Evolutionary conservation across 345 rosid genomes (phyloP), one percentile per base, ranked within the genome.

Genomic region (Linum trigynum): DNA sequence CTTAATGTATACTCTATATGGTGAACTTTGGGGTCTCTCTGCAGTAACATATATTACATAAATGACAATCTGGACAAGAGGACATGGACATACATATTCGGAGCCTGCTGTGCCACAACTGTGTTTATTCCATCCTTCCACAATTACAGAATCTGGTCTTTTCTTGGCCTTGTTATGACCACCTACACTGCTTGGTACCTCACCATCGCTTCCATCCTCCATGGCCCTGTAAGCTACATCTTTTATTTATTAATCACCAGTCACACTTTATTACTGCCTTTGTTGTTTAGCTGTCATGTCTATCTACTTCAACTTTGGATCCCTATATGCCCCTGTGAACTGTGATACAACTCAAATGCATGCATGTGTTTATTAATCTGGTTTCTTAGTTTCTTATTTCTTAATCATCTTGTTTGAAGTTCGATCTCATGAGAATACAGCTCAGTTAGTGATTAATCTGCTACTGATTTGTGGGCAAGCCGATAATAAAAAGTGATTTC

Each of bases 131-230:
- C 99, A 45, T 94, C 99, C 5, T 94, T 94, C 79, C 99, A 90
- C 78, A 94, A 94, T 75, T 94, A 94, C 84, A 86, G 97, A 74
- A 88, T 94, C 70, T 94, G 99, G 99, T 94, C 99, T 2, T 94
- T 94, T 68, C 88, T 94, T 72, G 99, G 99, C 58, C 97, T 94
- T 39, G 39, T 94, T 66, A 94, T 94, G 99, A 94, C 99, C 59
- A 94, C 99, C 67, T 94, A 88, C 89, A 85, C 97, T 56, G 92
- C 99, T 51, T 94, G 99, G 99, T 94, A 90, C 72, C 97, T 90
- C 74, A 85, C 97, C 81, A 43, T 90, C 63, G 99, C 97, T 45
- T 85, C 99, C 12, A 75, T 94, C 75, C 82, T 94, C 79, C 96
- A 94, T 64, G 99, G 99, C 69, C 99, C 88, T 95, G 98, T 91